phyloP scores from a whole-genome alignment of 2,329 filamentous ascomycete species.

The Paraphaeosphaeria minitans region DNA sequence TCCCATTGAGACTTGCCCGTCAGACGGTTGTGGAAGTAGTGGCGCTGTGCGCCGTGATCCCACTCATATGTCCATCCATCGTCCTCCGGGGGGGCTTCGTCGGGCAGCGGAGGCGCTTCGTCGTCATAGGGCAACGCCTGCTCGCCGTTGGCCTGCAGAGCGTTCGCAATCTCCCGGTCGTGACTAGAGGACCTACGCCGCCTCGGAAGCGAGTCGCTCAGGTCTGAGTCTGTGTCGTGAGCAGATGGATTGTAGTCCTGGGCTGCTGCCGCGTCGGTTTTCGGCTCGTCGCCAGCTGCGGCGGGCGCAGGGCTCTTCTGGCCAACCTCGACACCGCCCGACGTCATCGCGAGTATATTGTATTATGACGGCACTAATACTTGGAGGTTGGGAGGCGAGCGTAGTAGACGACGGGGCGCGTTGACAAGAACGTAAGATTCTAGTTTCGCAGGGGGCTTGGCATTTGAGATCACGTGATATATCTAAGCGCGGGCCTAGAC shows the following conservation, averaged over 20 bases:
- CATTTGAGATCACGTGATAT: not conserved
- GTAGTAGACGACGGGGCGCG: not conserved
- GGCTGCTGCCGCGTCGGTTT: not conserved
- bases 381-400: conserved; percentile 11
- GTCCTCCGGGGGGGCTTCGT: conserved; percentile 58
- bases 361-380: conserved; percentile 24
- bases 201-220: not conserved
- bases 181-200: not conserved
- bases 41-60: conserved; percentile 71
- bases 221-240: conserved; percentile 9
- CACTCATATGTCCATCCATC: conserved; percentile 83
- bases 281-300: not conserved
- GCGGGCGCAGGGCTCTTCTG: conserved; percentile 19
- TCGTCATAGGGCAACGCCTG: conserved; percentile 34
- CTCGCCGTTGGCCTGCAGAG: conserved; percentile 16
- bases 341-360: conserved; percentile 22
- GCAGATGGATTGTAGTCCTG: not conserved
- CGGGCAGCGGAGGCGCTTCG: conserved; percentile 51
- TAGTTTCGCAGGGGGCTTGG: not conserved
- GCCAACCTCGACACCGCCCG: conserved; percentile 15
- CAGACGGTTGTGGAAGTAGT: conserved; percentile 85
- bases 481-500: not conserved
- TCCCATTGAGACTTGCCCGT: conserved; percentile 79
- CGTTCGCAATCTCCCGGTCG: conserved; percentile 18
- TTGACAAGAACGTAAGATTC: not conserved